Evolutionary conservation across 1,284 basidiomycete genomes (phyloP), one percentile per base, ranked within the genome.

Genomic region (Coniophora puteana): DNA sequence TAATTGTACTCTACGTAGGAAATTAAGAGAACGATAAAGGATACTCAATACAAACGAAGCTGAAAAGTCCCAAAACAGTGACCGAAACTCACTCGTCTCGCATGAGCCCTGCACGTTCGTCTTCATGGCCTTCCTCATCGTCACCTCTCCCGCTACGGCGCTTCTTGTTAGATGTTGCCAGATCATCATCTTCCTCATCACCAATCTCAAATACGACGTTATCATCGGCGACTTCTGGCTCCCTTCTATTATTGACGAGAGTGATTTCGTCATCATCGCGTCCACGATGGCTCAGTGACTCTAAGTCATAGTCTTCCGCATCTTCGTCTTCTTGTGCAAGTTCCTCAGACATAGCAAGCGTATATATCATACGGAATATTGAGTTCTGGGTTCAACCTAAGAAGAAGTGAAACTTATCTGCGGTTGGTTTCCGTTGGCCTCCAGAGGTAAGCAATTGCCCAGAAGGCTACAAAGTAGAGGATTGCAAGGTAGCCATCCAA

Each of bases 401-500:
- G 18, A 42, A 38, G 25, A 35, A 34, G 28, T 5, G n/a, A 24
- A 12, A 78, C 80, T 68, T 83, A 88, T 77, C 90, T 88, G 68
- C 90, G 77, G 68, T 99, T 99, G 65, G 93, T 83, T 28, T 80
- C 81, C 3, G 93, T 91, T 43, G 95, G 95, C 30, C 93, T 76
- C 95, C 96, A 99, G 21, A 98, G 72, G 67, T 83, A 97, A 3
- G 89, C 83, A 48, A 98, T 92, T 8, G 79, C 71, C 34, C 72
- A 66, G 61, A 99, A 98, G 33, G 87, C 83, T 24, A 73, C 65
- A 36, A 93, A 76, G 61, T 93, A 96, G 25, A 96, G 79, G 22
- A 93, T 69, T 1, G 88, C 80, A 22, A 98, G 75, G 75, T 92
- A 97, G n/a, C 93, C 96, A 55, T 99, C 96, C 31, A 99, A 75